Base-by-base conservation (phyloP, 306 rosid species). In the Acacia confusa region DNA sequence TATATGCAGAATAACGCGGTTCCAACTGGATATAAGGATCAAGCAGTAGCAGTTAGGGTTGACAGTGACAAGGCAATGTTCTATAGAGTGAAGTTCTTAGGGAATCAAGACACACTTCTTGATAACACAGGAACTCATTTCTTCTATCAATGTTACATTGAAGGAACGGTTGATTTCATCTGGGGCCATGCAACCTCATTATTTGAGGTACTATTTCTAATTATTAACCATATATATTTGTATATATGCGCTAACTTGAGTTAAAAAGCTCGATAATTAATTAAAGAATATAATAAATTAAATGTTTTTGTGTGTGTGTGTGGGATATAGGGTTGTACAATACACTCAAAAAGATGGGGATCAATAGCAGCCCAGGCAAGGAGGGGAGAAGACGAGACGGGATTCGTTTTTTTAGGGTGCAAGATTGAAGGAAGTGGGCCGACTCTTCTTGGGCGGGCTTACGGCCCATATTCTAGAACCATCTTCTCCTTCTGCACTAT, bases 321-420 rank as follows among this genome's bases (percentile, higher is more conserved):
- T 34, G 38, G 3, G 4, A 34, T 34, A 34, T 0, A 44, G 94
- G 89, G 87, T 8, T 93, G 97, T 82, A 50, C 82, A 13, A 52
- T 93, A 36, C 58, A 88, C 17, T 89, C 94, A 48, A 87, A 76
- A 45, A 88, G 17, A 36, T 84, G 87, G 80, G 94, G 96, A 70
- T 90, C 96, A 73, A 90, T 93, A 63, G 92, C 97, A 67, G 97
- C 98, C 20, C 97, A 95, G 78, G 94, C 89, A 72, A 87, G 97
- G 61, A 82, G 82, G 17, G 83, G 81, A 27, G 80, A 85, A 0
- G 10, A 81, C 9, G 91, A 92, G 44, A 67, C 97, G 2, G 95
- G 97, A 1, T 95, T 88, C 79, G 87, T 94, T 10, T 93, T 93
- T 40, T 90, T 84, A 3, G 71, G 78, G 28, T 90, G 97, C 82